These are phyloP conservation scores for Letharia columbiana DNA, from an alignment of 495 filamentous ascomycete genomes.

Conservation along the genomic window DNA sequence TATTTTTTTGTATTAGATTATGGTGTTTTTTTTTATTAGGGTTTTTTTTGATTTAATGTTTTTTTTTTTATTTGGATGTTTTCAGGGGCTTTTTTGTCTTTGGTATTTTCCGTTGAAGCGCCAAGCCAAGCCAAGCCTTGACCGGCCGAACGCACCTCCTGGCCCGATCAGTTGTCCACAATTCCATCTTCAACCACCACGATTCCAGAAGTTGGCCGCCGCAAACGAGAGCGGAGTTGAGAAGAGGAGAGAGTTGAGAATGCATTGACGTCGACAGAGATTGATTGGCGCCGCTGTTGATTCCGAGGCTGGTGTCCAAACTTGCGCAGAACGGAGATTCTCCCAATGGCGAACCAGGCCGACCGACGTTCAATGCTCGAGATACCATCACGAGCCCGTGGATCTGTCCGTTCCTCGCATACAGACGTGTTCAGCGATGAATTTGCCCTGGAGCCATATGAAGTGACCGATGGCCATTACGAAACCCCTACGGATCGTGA, in stretches of 20 bases:
- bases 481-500: constrained; percentile 2
- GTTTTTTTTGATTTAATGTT: too few species aligned
- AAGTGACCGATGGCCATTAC: constrained; percentile 21
- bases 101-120: background rate
- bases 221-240: background rate
- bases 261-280: constrained; percentile 6
- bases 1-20: too few species aligned
- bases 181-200: background rate
- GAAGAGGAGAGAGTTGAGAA: background rate
- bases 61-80: too few species aligned
- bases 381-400: constrained; percentile 5
- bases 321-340: background rate
- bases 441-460: constrained; percentile 33
- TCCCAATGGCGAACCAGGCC: constrained; percentile 18
- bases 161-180: background rate
- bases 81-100: background rate
- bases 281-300: background rate
- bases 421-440: constrained; percentile 45
- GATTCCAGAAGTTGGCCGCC: background rate
- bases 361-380: constrained; percentile 14
- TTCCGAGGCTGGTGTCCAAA: background rate
- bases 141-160: background rate
- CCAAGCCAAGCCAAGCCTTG: background rate
- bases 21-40: too few species aligned
- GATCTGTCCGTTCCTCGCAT: constrained; percentile 36